These are phyloP conservation scores for Setomelanomma holmii DNA, from an alignment of 2,329 filamentous ascomycete genomes.

Conservation along the genomic window DNA sequence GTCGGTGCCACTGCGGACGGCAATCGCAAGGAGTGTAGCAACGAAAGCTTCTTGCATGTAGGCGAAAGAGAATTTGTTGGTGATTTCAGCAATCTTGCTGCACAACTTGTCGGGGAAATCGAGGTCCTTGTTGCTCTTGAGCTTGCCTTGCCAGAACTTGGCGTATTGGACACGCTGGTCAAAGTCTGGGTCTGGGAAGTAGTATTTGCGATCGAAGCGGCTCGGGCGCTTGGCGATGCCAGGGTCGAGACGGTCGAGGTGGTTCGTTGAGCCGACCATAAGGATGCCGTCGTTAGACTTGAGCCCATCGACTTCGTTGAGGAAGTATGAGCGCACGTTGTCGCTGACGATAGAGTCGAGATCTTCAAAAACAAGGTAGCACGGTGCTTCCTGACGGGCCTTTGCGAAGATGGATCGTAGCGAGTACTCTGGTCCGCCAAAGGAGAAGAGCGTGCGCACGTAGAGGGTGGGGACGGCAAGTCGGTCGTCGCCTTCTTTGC, in stretches of 20 bases:
- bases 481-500: constrained; percentile 42
- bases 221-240: constrained; percentile 61
- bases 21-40: constrained; percentile 48
- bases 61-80: constrained; percentile 54
- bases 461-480: constrained; percentile 61
- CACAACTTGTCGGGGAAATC: constrained; percentile 53
- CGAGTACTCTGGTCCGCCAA: constrained; percentile 62
- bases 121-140: constrained; percentile 45
- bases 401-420: constrained; percentile 51
- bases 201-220: constrained; percentile 58
- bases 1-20: constrained; percentile 28
- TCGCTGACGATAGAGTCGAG: constrained; percentile 71
- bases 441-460: constrained; percentile 59
- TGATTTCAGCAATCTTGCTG: constrained; percentile 50
- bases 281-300: constrained; percentile 74
- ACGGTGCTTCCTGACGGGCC: constrained; percentile 69
- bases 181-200: constrained; percentile 51
- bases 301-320: constrained; percentile 76
- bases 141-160: constrained; percentile 54
- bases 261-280: constrained; percentile 71
- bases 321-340: constrained; percentile 69
- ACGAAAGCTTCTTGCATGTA: constrained; percentile 57
- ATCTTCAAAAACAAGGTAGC: constrained; percentile 75
- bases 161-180: constrained; percentile 52
- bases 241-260: constrained; percentile 70